Evolutionary conservation across 2,329 filamentous ascomycete genomes (phyloP).

Genomic region (Aspergillus intermedius): DNA sequence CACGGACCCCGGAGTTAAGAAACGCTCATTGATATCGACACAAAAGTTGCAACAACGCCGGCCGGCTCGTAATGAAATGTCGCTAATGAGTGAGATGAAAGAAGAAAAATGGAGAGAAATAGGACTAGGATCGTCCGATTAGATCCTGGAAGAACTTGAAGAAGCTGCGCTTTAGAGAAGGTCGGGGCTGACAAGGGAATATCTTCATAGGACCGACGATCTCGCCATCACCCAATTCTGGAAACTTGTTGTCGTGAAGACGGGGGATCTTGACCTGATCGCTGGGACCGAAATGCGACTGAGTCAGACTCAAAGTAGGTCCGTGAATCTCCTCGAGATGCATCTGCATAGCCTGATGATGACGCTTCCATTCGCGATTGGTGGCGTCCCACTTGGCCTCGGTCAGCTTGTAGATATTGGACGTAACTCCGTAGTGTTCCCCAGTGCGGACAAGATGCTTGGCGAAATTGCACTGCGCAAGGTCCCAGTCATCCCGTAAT

Average conservation of each 20-base stretch:
- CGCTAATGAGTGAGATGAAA: slow-evolving; percentile 15
- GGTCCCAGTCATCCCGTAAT: slow-evolving; percentile 73
- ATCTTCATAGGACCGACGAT: slow-evolving; percentile 87
- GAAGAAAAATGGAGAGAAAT: neutral
- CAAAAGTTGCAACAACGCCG: slow-evolving; percentile 18
- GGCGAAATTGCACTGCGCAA: slow-evolving; percentile 76
- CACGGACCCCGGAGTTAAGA: slow-evolving; percentile 9
- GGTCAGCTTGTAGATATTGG: slow-evolving; percentile 78
- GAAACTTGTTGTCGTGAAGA: slow-evolving; percentile 66
- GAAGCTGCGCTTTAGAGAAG: slow-evolving; percentile 37
- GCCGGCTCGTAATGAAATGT: slow-evolving; percentile 15
- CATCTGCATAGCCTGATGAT: slow-evolving; percentile 59
- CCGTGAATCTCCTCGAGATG: slow-evolving; percentile 36
- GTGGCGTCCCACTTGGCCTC: slow-evolving; percentile 83
- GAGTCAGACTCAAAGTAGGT: slow-evolving; percentile 32
- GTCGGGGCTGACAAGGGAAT: slow-evolving; percentile 29
- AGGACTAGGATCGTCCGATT: slow-evolving; percentile 25
- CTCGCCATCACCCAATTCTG: slow-evolving; percentile 78
- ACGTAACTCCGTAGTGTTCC: slow-evolving; percentile 85
- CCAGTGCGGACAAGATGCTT: slow-evolving; percentile 82
- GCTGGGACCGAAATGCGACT: slow-evolving; percentile 40
- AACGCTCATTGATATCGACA: slow-evolving; percentile 7
- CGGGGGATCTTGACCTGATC: slow-evolving; percentile 43
- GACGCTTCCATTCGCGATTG: slow-evolving; percentile 65
- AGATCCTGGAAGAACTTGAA: slow-evolving; percentile 40